A percentile compares a stretch with the other conserved stretches of the same genome.
phyloP scores from a whole-genome alignment of 331 rosid genomes.

The Rosa hybrid region DNA sequence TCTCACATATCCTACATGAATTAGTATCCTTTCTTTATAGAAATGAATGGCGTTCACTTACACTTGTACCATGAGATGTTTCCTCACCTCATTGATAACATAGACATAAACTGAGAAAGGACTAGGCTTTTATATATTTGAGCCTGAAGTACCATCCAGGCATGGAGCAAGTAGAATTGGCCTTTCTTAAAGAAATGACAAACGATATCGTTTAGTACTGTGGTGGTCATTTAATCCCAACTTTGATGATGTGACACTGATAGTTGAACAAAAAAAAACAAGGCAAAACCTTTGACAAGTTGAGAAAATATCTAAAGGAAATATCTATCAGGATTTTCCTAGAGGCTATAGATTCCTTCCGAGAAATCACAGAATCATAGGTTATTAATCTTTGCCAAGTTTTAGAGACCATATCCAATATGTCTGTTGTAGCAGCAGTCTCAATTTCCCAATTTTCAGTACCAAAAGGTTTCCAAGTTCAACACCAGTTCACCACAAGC shows the following conservation, averaged over 20 bases:
- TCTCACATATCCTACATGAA: neutral
- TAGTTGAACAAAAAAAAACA: neutral
- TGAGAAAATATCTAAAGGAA: slow-evolving; percentile 13
- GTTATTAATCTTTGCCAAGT: neutral
- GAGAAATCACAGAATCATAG: neutral
- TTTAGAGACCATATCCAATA: slow-evolving; percentile 15
- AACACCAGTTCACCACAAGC: slow-evolving; percentile 27
- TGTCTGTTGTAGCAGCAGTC: slow-evolving; percentile 30
- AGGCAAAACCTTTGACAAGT: neutral
- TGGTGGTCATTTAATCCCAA: neutral
- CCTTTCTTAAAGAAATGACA: neutral
- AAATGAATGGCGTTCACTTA: neutral
- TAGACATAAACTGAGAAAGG: slow-evolving; percentile 70
- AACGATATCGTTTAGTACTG: neutral
- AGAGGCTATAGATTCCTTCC: neutral
- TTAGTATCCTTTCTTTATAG: neutral
- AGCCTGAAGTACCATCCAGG: too few species aligned
- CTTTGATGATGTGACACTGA: neutral
- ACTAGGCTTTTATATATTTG: slow-evolving; percentile 41
- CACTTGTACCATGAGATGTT: too few species aligned
- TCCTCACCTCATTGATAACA: slow-evolving; percentile 21
- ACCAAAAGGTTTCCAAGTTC: slow-evolving; percentile 36
- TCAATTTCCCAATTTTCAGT: slow-evolving; percentile 29
- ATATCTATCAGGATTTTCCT: neutral
- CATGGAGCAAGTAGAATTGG: neutral